A percentile compares a stretch with the other conserved stretches of the same genome.
phyloP scores from a whole-genome alignment of 805 yeast genomes.

The Cyberlindnera petersonii region DNA sequence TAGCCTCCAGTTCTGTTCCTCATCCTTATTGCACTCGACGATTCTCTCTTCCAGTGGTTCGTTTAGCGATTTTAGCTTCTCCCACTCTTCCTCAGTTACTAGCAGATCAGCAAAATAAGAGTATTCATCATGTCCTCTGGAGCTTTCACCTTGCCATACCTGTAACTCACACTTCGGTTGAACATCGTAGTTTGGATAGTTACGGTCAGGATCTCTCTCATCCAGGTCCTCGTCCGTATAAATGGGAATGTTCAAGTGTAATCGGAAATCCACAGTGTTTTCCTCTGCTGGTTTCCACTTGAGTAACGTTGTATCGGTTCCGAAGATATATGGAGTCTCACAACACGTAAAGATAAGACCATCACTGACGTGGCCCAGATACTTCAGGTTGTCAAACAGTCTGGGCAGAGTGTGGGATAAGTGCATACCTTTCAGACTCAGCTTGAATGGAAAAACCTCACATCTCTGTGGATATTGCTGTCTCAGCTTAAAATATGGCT shows the following conservation, averaged over 20 bases:
- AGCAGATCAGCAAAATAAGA: constrained; percentile 62
- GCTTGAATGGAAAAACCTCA: constrained; percentile 74
- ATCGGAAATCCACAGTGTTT: constrained; percentile 85
- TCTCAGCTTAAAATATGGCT: constrained; percentile 76
- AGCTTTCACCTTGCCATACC: constrained; percentile 78
- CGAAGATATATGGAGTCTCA: constrained; percentile 78
- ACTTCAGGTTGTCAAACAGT: constrained; percentile 66
- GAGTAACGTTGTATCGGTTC: constrained; percentile 80
- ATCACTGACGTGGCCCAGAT: constrained; percentile 83
- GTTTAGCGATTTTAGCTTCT: constrained; percentile 54
- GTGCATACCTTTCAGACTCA: constrained; percentile 85
- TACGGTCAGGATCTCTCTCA: constrained; percentile 62
- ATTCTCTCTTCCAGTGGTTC: constrained; percentile 89
- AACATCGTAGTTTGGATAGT: constrained; percentile 76
- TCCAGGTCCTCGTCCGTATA: constrained; percentile 58
- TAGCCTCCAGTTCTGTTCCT: constrained; percentile 67
- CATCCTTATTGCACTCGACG: constrained; percentile 75
- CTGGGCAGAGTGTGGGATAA: constrained; percentile 72
- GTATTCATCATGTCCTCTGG: constrained; percentile 56
- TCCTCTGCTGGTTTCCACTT: constrained; percentile 99
- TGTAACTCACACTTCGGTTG: constrained; percentile 65
- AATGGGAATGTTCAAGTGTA: constrained; percentile 56
- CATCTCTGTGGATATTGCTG: constrained; percentile 68
- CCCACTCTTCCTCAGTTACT: constrained; percentile 76
- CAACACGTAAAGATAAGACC: constrained; percentile 93